Conservation (phyloP, 2,329 filamentous ascomycete species). For the Fusarium sp. region DNA sequence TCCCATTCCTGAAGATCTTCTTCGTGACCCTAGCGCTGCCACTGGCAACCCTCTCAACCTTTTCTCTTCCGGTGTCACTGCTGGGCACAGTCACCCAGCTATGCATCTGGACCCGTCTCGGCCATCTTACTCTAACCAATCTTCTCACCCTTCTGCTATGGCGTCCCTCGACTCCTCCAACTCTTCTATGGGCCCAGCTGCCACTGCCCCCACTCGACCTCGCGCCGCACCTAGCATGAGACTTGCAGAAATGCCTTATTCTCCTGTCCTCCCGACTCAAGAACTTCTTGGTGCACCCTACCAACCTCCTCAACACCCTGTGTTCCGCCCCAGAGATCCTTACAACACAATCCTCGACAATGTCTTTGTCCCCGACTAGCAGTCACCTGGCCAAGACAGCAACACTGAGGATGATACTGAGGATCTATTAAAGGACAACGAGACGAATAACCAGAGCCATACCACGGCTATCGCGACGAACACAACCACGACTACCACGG, state of each 20-base stretch:
- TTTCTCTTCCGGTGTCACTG: background rate
- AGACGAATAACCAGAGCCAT: background rate
- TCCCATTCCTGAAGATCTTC: background rate
- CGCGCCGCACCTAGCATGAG: background rate
- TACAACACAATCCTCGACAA: background rate
- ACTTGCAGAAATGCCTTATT: slow-evolving; percentile 8
- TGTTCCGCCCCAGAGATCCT: background rate
- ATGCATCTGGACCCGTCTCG: too few relatives aligned
- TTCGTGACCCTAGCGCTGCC: background rate
- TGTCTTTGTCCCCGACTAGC: slow-evolving; percentile 5
- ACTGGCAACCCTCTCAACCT: background rate
- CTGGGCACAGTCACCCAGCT: background rate
- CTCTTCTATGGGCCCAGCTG: background rate
- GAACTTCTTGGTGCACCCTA: background rate
- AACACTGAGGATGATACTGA: background rate
- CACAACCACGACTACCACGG: background rate
- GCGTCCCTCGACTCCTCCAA: background rate
- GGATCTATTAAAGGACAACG: background rate
- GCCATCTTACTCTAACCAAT: background rate
- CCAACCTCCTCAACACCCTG: background rate
- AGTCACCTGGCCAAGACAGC: background rate
- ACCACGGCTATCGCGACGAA: background rate
- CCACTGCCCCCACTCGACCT: background rate
- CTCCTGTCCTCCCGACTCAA: background rate
- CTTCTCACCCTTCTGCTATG: background rate